Evolutionary conservation across 2,329 filamentous ascomycete species (phyloP).

Genomic region (Aspergillus hiratsukae): DNA sequence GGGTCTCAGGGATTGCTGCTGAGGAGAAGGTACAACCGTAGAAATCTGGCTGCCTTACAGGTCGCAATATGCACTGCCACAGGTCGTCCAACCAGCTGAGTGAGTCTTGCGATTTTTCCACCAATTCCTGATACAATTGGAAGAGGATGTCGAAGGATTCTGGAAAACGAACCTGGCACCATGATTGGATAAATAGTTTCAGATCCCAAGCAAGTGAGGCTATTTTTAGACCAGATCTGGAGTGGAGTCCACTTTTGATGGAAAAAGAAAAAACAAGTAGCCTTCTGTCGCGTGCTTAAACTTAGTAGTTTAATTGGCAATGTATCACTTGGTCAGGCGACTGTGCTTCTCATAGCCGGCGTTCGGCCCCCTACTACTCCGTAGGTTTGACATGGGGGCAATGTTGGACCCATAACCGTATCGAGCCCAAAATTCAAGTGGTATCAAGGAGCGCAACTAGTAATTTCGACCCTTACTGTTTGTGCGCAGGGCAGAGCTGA

Average conservation of each 20-base stretch:
- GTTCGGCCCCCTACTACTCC: not conserved
- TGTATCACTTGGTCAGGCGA: not conserved
- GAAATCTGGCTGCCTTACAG: not conserved
- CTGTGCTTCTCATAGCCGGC: not conserved
- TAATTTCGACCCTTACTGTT: not conserved
- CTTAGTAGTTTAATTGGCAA: slow-evolving; percentile 1
- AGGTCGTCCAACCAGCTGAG: not conserved
- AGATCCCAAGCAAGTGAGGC: slow-evolving; percentile 4
- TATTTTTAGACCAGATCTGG: slow-evolving; percentile 26
- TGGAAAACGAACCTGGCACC: slow-evolving; percentile 26
- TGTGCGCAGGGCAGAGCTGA: not conserved
- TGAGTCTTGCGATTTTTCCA: not conserved
- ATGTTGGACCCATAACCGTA: not conserved
- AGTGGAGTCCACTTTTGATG: slow-evolving; percentile 3
- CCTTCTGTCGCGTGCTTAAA: not conserved
- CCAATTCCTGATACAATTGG: slow-evolving; percentile 3
- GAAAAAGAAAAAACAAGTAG: not conserved
- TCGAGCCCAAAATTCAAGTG: not conserved
- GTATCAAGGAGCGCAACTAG: not conserved
- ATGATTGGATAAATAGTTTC: slow-evolving; percentile 9
- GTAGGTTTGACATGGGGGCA: not conserved
- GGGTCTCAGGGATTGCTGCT: not conserved
- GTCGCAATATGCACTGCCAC: not conserved
- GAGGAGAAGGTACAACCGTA: not conserved
- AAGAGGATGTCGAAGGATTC: slow-evolving; percentile 23